phyloP scores from a whole-genome alignment of 1,284 basidiomycete species.

The Apiotrichum gamsii region DNA sequence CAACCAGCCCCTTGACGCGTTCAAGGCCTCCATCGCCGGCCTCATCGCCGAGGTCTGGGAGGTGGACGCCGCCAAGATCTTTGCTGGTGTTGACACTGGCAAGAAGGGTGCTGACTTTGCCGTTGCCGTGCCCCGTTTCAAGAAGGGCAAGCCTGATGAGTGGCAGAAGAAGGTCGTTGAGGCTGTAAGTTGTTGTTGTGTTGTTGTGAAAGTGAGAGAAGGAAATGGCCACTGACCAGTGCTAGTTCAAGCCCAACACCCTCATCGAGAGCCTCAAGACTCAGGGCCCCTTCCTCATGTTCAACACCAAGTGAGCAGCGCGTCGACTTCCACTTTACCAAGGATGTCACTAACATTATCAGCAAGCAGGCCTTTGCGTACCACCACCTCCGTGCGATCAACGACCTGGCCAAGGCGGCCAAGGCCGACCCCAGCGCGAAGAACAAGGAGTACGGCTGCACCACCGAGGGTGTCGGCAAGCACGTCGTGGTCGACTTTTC shows the following conservation, averaged over 20 bases:
- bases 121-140: constrained; percentile 83
- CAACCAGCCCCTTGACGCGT: constrained; percentile 70
- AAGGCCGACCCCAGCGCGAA: constrained; percentile 29
- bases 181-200: constrained; percentile 57
- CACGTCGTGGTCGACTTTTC: constrained; percentile 70
- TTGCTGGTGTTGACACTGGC: constrained; percentile 73
- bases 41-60: constrained; percentile 64
- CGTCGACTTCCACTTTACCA: not conserved
- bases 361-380: constrained; percentile 60
- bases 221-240: constrained; percentile 49
- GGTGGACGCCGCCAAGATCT: constrained; percentile 67
- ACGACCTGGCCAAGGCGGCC: constrained; percentile 55
- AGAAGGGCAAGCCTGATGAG: constrained; percentile 74
- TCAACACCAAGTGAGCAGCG: constrained; percentile 56
- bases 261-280: constrained; percentile 54
- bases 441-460: constrained; percentile 64
- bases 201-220: too few species aligned
- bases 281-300: constrained; percentile 76
- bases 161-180: constrained; percentile 67
- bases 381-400: constrained; percentile 73
- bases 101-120: constrained; percentile 91
- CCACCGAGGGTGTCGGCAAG: constrained; percentile 70
- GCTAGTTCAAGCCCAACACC: constrained; percentile 50
- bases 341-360: too few species aligned
- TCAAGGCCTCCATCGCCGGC: constrained; percentile 76